Percentiles rank a stretch among this genome's conserved stretches.
Conservation (phyloP, 352 stramenopile species). For the Globisporangium spiculum region DNA sequence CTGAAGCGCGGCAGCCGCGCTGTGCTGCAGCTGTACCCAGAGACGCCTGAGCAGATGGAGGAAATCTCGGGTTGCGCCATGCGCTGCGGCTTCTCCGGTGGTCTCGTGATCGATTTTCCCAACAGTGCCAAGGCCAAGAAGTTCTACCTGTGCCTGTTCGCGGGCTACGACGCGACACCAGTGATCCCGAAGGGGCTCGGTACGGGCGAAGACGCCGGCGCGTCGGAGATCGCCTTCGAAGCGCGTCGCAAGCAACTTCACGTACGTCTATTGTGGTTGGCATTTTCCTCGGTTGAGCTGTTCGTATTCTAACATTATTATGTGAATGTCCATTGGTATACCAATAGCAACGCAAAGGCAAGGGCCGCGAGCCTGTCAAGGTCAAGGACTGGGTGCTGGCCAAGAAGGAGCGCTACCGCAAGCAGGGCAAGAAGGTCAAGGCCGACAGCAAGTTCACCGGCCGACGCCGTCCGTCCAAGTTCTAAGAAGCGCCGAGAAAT, state of each 20-base stretch:
- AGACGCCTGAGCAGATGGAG: constrained; percentile 96
- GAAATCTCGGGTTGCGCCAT: constrained; percentile 89
- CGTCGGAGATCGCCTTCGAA: constrained; percentile 64
- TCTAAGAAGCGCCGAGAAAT: constrained; percentile 65
- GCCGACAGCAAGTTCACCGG: constrained; percentile 98
- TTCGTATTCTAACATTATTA: background rate
- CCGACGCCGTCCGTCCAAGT: constrained; percentile 92
- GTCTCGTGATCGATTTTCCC: constrained; percentile 99
- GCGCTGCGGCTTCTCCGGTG: constrained; percentile 91
- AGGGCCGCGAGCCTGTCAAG: constrained; percentile 57
- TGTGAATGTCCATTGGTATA: background rate
- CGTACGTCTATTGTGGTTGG: constrained; percentile 26
- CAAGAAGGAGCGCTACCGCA: constrained; percentile 97
- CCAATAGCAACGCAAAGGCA: constrained; percentile 48
- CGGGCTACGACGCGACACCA: constrained; percentile 82
- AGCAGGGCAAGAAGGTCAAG: constrained; percentile 97
- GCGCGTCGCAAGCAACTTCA: constrained; percentile 50
- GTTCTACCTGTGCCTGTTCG: constrained; percentile 98
- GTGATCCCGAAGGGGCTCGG: constrained; percentile 84
- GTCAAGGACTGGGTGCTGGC: constrained; percentile 95
- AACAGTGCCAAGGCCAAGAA: constrained; percentile 99
- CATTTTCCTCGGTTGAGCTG: background rate
- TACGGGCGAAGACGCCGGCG: constrained; percentile 33
- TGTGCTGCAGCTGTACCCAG: constrained; percentile 99
- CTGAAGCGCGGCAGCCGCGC: constrained; percentile 88